phyloP scores from a whole-genome alignment of 73 alveolate species.

The Paramecium biaurelia region DNA sequence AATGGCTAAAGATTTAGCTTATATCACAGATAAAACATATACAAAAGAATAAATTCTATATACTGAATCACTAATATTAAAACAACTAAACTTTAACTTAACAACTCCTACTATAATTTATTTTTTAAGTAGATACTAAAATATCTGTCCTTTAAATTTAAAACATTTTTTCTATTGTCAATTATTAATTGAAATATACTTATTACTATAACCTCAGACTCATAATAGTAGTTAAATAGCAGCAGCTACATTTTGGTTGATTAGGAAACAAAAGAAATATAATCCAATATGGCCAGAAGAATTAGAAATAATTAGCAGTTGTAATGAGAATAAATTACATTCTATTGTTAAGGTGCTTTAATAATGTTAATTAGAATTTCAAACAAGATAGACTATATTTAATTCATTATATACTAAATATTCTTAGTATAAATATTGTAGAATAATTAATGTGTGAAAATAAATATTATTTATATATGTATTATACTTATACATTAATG shows the following conservation, averaged over 20 bases:
- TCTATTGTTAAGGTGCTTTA: not conserved
- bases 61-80: slow-evolving; percentile 87
- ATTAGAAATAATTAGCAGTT: not conserved
- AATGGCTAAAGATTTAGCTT: slow-evolving; percentile 91
- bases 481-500: not conserved
- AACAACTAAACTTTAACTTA: slow-evolving; percentile 81
- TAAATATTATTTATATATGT: not conserved
- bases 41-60: slow-evolving; percentile 85
- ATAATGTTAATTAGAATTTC: not conserved
- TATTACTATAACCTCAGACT: not conserved
- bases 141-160: slow-evolving; percentile 47
- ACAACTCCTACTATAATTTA: slow-evolving; percentile 71
- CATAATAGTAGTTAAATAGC: not conserved
- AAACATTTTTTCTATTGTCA: not conserved
- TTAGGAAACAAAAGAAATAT: not conserved
- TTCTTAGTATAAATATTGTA: not conserved
- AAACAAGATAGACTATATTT: not conserved
- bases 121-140: slow-evolving; percentile 70
- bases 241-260: not conserved
- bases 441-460: not conserved
- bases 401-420: not conserved
- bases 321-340: not conserved
- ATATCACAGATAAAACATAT: slow-evolving; percentile 94
- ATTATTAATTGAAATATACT: not conserved
- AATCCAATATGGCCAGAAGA: not conserved